phyloP scores from a whole-genome alignment of 2,329 filamentous ascomycete genomes.

The Ilyonectria mors-panacis region DNA sequence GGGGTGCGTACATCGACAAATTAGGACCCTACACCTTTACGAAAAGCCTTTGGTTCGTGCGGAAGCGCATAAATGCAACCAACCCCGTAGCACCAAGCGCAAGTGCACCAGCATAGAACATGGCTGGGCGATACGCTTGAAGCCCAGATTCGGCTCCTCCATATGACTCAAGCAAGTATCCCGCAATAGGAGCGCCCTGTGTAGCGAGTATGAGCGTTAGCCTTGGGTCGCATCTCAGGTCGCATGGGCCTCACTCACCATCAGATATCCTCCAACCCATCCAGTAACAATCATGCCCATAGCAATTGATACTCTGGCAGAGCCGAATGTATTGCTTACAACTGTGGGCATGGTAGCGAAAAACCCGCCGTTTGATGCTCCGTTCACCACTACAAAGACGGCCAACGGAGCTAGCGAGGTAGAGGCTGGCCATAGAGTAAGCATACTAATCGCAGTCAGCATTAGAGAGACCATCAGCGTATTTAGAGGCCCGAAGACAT shows the following conservation, averaged over 20 bases:
- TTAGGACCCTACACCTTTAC: neutral
- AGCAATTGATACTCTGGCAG: constrained; percentile 66
- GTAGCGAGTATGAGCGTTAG: neutral
- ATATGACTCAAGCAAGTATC: constrained; percentile 70
- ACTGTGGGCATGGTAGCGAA: constrained; percentile 76
- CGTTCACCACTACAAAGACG: constrained; percentile 72
- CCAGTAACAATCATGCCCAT: constrained; percentile 75
- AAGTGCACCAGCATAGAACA: constrained; percentile 69
- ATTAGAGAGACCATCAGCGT: constrained; percentile 66
- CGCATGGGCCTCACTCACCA: constrained; percentile 58
- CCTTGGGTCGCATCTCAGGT: neutral
- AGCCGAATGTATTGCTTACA: constrained; percentile 72
- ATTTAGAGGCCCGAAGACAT: constrained; percentile 69
- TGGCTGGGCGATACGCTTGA: constrained; percentile 71
- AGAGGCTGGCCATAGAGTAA: constrained; percentile 73
- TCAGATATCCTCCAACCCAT: constrained; percentile 73
- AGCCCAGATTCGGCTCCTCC: constrained; percentile 65
- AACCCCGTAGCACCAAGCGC: constrained; percentile 25
- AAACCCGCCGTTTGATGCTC: constrained; percentile 73
- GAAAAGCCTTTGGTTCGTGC: constrained; percentile 7
- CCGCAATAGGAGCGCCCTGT: constrained; percentile 72
- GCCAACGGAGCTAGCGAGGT: constrained; percentile 67
- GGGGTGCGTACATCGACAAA: too few relatives aligned
- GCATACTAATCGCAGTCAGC: constrained; percentile 70
- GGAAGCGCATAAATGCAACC: constrained; percentile 18